Evolutionary conservation across 169 alveolate species (phyloP).

Genomic region (Cryptosporidium muris): DNA sequence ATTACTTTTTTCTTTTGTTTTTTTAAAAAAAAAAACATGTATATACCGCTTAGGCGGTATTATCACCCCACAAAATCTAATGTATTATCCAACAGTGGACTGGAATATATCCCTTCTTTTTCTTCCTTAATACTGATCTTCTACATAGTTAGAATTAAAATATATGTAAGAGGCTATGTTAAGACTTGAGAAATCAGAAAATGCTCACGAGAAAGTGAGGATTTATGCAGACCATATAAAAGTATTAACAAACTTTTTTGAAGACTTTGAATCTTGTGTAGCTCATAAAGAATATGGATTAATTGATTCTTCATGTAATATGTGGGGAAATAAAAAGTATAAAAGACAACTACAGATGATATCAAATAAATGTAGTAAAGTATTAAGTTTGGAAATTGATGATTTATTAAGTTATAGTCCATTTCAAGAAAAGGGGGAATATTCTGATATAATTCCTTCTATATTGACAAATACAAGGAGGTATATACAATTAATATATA

Average conservation of each 20-base stretch:
- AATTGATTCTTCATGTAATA: neutral
- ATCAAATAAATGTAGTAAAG: constrained; percentile 16
- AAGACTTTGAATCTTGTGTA: constrained; percentile 41
- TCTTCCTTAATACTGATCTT: no score
- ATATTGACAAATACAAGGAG: constrained; percentile 63
- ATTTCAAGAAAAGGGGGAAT: constrained; percentile 41
- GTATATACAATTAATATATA: constrained; percentile 69
- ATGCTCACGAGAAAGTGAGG: constrained; percentile 69
- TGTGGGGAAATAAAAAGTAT: constrained; percentile 56
- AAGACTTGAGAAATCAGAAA: constrained; percentile 5
- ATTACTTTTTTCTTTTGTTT: no score
- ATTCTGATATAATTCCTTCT: constrained; percentile 40
- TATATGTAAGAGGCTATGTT: no score
- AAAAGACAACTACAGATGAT: constrained; percentile 54
- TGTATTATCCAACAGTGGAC: no score
- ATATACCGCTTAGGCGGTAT: no score
- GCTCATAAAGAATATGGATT: neutral
- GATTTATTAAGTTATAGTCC: constrained; percentile 52
- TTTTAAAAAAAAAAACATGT: no score
- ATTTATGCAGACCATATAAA: constrained; percentile 47
- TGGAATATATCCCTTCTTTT: no score
- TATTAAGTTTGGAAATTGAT: constrained; percentile 34
- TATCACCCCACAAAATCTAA: no score
- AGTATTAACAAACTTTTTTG: constrained; percentile 20
- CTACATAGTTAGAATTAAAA: no score